These are phyloP conservation scores for Lecanicillium sp. DNA, from an alignment of 2,329 filamentous ascomycete species.

Conservation along the genomic window DNA sequence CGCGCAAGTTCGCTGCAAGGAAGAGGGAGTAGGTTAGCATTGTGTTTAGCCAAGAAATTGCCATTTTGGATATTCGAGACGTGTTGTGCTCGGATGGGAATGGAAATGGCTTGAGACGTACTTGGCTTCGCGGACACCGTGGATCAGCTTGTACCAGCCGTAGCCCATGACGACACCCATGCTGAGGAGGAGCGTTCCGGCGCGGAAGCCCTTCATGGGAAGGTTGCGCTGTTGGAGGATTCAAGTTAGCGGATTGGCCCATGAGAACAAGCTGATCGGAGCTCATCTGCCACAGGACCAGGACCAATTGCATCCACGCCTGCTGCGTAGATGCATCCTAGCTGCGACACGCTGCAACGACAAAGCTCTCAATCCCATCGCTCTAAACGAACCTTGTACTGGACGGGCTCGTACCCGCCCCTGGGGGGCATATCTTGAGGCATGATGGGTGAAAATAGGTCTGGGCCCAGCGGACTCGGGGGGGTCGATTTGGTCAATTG, in stretches of 20 bases:
- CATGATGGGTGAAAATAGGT: constrained; percentile 50
- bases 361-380: too few relatives aligned
- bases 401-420: constrained; percentile 92
- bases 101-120: constrained; percentile 36
- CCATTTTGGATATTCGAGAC: too few relatives aligned
- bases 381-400: constrained; percentile 72
- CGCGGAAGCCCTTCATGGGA: constrained; percentile 82
- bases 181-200: constrained; percentile 67
- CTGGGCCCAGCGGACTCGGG: constrained; percentile 8
- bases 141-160: constrained; percentile 79
- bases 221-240: constrained; percentile 66
- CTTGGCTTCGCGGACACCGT: constrained; percentile 87
- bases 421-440: constrained; percentile 94
- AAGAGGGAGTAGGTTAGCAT: constrained; percentile 4
- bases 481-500: constrained; percentile 11
- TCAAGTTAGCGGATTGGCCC: background rate
- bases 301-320: too few relatives aligned
- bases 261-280: background rate
- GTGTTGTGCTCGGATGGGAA: background rate
- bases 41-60: background rate
- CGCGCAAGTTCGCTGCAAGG: constrained; percentile 81
- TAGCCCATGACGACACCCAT: constrained; percentile 75
- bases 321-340: too few relatives aligned
- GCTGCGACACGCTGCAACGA: too few relatives aligned
- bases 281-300: too few relatives aligned